Conservation (phyloP, 228 moss, liverwort and hornwort species). For the Sphagnum magellanicum region DNA sequence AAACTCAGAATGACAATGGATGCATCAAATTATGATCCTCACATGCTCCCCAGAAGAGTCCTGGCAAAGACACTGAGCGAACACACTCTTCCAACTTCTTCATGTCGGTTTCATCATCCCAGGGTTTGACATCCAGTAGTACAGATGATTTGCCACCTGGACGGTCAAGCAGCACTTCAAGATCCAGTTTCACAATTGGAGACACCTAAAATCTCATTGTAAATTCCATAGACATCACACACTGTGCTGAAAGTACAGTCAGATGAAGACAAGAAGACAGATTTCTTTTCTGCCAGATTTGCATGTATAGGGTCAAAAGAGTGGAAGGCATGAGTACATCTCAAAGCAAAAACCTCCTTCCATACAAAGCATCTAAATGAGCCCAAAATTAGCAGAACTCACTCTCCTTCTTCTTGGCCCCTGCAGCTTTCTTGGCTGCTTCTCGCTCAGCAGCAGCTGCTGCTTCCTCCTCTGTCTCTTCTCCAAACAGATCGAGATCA, state of each 20-base stretch:
- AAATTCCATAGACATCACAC: no score
- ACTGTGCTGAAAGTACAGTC: no score
- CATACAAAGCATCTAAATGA: no score
- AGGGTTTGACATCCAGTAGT: conserved; percentile 81
- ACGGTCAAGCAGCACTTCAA: neutral
- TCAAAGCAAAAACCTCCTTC: no score
- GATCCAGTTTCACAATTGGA: no score
- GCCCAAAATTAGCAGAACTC: conserved; percentile 2
- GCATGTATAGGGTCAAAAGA: no score
- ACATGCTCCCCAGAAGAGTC: conserved; percentile 83
- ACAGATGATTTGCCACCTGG: conserved; percentile 67
- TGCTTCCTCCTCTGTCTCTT: conserved; percentile 44
- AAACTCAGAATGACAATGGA: no score
- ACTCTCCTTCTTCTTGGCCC: conserved; percentile 27
- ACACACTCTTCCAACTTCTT: conserved; percentile 54
- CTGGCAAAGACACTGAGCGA: conserved; percentile 50
- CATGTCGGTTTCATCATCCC: conserved; percentile 87
- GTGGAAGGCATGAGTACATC: no score
- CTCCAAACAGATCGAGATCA: conserved; percentile 43
- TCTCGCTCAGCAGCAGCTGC: conserved; percentile 25
- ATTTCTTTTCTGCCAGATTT: no score
- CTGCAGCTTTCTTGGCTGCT: conserved; percentile 34
- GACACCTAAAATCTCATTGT: no score
- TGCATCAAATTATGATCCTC: neutral
- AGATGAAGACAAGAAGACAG: no score